Base-by-base conservation (phyloP, 148 eudicot species). In the Rhododendron henanense region DNA sequence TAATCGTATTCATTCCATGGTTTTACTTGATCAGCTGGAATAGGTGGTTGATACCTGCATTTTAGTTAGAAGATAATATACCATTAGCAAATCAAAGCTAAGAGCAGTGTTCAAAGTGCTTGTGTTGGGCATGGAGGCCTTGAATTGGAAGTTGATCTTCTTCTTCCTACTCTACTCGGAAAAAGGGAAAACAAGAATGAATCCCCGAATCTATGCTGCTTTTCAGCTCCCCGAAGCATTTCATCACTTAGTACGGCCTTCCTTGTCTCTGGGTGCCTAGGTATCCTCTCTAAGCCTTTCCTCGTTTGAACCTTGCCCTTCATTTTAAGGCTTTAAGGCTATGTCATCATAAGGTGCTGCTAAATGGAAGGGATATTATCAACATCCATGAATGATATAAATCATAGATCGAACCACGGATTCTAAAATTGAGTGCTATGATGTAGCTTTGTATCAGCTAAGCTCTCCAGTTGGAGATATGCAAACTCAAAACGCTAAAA, bases 31-130 rank as follows among this genome's bases (percentile, higher is more conserved):
- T 87, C 86, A 67, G 23, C 51, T 11, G 88, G 88, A 37, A 84
- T 87, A 67, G 88, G 88, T 21, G 88, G 88, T 79, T 87, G 88
- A 55, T 87, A 84, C 86, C 88, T 87, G 73, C 79, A 87, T 28
- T 87, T 82, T 23, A 19, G 31, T 39, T 23, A 74, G 44, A 65
- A 78, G 44, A n/a, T 73, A 53, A 35, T 4, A 53, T 18, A 53
- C 71, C 23, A 21, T 28, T 28, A 69, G 37, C 16, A 31, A 69
- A 69, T 28, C 75, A 28, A 69, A 10, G 18, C 75, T 69, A 28
- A 69, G 39, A 69, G 37, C 33, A 59, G 65, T 59, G 65, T 59
- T 59, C 65, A 59, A 59, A 59, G 65, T 59, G 65, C 65, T n/a
- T 65, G 73, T 65, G 73, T n/a, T 65, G 73, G 73, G 33, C 73